phyloP scores from a whole-genome alignment of 371 early-diverging fungal species.

The Mucor mucedo region DNA sequence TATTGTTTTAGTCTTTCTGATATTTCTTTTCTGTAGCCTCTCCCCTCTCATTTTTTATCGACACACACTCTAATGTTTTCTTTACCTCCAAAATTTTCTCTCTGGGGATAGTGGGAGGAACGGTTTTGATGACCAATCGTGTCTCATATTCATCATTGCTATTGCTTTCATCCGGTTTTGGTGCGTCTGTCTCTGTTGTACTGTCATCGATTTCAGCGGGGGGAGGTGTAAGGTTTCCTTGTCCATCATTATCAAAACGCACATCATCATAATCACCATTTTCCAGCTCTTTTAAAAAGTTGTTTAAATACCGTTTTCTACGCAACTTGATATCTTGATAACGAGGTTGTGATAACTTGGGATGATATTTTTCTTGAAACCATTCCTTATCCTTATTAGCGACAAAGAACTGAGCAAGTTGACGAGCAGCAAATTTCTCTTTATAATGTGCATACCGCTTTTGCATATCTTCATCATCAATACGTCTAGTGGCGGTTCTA shows the following conservation, averaged over 20 bases:
- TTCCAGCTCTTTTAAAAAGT: conserved; percentile 69
- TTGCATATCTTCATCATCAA: conserved; percentile 83
- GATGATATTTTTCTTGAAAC: conserved; percentile 93
- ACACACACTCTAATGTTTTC: not conserved
- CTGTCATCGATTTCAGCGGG: conserved; percentile 4
- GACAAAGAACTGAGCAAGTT: conserved; percentile 74
- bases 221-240: conserved; percentile 6
- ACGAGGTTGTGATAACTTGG: conserved; percentile 61
- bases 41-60: too few species aligned
- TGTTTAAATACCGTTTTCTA: conserved; percentile 56
- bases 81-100: conserved; percentile 75
- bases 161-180: not conserved
- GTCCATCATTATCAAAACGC: conserved; percentile 58
- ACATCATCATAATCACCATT: conserved; percentile 77
- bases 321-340: conserved; percentile 60
- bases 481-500: conserved; percentile 51
- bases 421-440: conserved; percentile 72
- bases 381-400: conserved; percentile 87
- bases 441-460: conserved; percentile 80
- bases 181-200: conserved; percentile 1
- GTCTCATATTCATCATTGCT: conserved; percentile 47
- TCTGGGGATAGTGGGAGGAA: conserved; percentile 82
- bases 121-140: conserved; percentile 79
- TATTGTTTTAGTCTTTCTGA: not conserved
- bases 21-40: not conserved